Conservation (phyloP, 2,329 filamentous ascomycete species). For the Colletotrichum somersetense region DNA sequence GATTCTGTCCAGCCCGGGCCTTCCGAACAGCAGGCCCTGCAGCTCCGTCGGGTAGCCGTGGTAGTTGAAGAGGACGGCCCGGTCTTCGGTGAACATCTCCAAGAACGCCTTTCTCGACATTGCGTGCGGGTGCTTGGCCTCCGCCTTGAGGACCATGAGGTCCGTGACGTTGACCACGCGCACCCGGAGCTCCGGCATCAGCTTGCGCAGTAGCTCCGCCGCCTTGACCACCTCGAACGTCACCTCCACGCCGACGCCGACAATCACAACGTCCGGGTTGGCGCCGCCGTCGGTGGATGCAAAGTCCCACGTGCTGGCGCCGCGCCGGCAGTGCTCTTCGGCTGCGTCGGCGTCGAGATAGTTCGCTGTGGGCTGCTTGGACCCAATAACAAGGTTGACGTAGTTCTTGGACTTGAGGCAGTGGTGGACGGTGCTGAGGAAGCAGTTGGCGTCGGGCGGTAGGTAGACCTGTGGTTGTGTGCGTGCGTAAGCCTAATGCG, state of each 20-base stretch:
- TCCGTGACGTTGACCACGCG: conserved; percentile 76
- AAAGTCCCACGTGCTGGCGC: conserved; percentile 72
- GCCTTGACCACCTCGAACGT: conserved; percentile 75
- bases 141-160: conserved; percentile 70
- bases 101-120: conserved; percentile 65
- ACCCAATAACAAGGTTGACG: conserved; percentile 76
- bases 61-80: conserved; percentile 73
- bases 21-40: conserved; percentile 71
- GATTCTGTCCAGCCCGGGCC: conserved; percentile 64
- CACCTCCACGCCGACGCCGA: conserved; percentile 74
- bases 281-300: conserved; percentile 68
- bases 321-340: conserved; percentile 69
- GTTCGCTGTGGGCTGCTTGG: conserved; percentile 74
- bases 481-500: neutral
- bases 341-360: conserved; percentile 72
- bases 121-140: conserved; percentile 70
- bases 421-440: conserved; percentile 73
- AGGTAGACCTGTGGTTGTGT: conserved; percentile 63
- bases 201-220: conserved; percentile 64
- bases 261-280: conserved; percentile 72
- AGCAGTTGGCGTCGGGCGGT: conserved; percentile 76
- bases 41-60: conserved; percentile 74
- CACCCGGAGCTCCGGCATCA: conserved; percentile 66
- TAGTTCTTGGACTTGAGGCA: conserved; percentile 73
- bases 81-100: conserved; percentile 68